Percentiles rank a stretch among this genome's conserved stretches.
These are phyloP conservation scores for Trapa bicornis DNA, from an alignment of 345 rosid species.

Conservation along the genomic window DNA sequence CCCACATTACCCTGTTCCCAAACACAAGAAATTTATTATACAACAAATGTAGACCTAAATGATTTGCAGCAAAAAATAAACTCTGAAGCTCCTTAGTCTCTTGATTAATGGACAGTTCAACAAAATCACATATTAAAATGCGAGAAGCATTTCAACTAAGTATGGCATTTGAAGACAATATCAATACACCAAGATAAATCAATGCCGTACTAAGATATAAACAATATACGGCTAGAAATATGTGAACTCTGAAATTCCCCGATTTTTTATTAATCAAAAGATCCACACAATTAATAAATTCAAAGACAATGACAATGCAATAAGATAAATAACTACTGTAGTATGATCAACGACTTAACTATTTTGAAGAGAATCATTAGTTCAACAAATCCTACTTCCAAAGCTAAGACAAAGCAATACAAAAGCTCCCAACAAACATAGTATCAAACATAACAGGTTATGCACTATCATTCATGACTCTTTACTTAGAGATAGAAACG, in stretches of 20 bases:
- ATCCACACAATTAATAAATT: no score
- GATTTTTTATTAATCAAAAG: no score
- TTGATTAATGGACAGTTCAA: no score
- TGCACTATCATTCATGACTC: not conserved
- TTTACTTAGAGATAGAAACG: not conserved
- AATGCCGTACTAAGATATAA: no score
- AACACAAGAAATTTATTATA: not conserved
- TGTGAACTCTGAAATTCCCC: not conserved
- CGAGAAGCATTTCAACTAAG: no score
- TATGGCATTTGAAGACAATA: no score
- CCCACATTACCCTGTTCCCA: conserved; percentile 74
- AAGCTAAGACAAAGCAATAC: not conserved
- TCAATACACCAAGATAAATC: no score
- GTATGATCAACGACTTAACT: not conserved
- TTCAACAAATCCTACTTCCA: not conserved
- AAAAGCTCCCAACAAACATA: not conserved
- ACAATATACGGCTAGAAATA: not conserved
- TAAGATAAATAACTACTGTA: not conserved
- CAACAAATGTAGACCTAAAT: not conserved
- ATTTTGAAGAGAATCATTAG: not conserved
- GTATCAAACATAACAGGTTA: not conserved
- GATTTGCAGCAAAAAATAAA: not conserved
- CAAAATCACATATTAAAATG: no score
- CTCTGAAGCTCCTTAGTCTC: no score
- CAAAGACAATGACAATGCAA: no score